A percentile compares a stretch with the other conserved stretches of the same genome.
phyloP scores from a whole-genome alignment of 75 land plant genomes.

The Cupressus sempervirens region DNA sequence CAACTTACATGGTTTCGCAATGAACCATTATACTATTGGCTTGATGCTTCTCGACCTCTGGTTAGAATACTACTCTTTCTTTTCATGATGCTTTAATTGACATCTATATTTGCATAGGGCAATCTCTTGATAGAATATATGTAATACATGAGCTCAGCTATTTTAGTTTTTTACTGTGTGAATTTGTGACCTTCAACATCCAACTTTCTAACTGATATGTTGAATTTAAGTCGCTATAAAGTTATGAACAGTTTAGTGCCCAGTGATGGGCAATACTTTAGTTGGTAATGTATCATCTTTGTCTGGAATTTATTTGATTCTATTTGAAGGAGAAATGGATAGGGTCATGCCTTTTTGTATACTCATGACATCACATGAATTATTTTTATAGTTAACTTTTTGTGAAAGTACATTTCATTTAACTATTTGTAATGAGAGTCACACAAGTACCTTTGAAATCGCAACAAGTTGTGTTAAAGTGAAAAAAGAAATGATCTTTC shows the following conservation, averaged over 20 bases:
- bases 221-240: background rate
- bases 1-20: conserved; percentile 94
- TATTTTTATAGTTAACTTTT: no score
- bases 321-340: background rate
- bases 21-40: conserved; percentile 86
- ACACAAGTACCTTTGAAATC: no score
- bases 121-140: background rate
- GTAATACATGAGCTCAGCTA: background rate
- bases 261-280: background rate
- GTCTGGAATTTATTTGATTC: background rate
- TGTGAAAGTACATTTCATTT: no score
- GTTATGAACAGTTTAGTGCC: background rate
- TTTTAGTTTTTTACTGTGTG: background rate
- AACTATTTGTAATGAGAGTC: no score
- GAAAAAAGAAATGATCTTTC: no score
- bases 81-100: background rate
- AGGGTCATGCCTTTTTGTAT: background rate
- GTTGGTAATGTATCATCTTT: background rate
- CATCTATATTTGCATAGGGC: background rate
- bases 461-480: no score
- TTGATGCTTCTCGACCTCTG: conserved; percentile 78
- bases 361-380: no score
- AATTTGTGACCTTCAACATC: background rate
- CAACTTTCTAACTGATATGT: background rate
- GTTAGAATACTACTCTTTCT: conserved; percentile 23